Base-by-base conservation (phyloP, 192 early-diverging fungal species). In the Radiomyces spectabilis region DNA sequence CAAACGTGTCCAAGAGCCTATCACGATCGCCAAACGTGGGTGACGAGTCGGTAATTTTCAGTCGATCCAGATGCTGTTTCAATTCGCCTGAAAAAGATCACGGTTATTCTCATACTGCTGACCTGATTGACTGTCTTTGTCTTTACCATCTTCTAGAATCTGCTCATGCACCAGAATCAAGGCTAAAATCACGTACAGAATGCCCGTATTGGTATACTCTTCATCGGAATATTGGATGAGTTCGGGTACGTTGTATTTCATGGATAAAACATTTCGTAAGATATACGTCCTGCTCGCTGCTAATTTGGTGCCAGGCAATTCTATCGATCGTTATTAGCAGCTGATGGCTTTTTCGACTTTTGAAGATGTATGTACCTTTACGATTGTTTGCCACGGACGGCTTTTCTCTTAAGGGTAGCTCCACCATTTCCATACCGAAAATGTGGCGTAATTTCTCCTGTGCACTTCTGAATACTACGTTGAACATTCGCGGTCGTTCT, bases 391-490 rank as follows among this genome's bases (percentile, higher is more conserved):
- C 13, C 19, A 29, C 3, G 30, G 12, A 21, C 22, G 45, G 3
- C 13, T 57, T 65, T 13, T 75, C 67, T 47, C 48, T 66, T 7
- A 57, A 40, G 1, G 74, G 73, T 18, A 85, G 55, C 44, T 82
- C 80, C 5, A 55, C 71, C 59, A 87, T 19, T 27, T 80, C 78
- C 73, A 87, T 77, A 6, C 85, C 85, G 74, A 85, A 84, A 10
- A 77, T 58, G 16, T 64, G 55, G 22, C 66, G 61, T 8, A 87
- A 48, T 19, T 61, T 51, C 16, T 66, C 46, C 35, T 78, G 76
- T 8, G 84, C 80, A 18, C 59, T 55, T 7, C 62, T 46, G 34
- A 84, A 73, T 2, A 83, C 66, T 1, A n/a, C n/a, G n/a, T 65
- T 53, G 38, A 67, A 83, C 15, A 65, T 31, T 22, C 63, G 64